A percentile compares a stretch with the other conserved stretches of the same genome.
phyloP scores from a whole-genome alignment of 305 asterid species.

The Fraxinus dipetala region DNA sequence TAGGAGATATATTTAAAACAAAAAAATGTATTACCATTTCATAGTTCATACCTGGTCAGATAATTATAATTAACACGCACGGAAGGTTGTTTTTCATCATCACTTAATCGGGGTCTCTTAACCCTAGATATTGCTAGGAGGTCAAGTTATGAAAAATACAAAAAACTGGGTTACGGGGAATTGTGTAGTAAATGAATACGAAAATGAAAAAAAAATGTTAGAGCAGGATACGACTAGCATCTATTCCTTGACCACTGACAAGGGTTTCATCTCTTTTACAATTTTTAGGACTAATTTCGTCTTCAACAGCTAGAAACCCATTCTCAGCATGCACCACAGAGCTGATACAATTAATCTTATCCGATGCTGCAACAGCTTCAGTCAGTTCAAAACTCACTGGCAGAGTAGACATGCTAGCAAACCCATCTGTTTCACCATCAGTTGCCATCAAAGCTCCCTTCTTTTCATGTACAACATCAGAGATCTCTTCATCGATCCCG shows the following conservation, averaged over 20 bases:
- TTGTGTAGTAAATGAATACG: slow-evolving; percentile 5
- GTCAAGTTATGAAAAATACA: slow-evolving; percentile 41
- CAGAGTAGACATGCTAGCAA: slow-evolving; percentile 22
- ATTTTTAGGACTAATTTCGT: slow-evolving; percentile 32
- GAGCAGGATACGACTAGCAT: slow-evolving; percentile 54
- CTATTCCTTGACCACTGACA: slow-evolving; percentile 37
- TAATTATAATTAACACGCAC: slow-evolving; percentile 67
- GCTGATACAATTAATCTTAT: slow-evolving; percentile 22
- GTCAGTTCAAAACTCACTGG: slow-evolving; percentile 31
- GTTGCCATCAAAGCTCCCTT: slow-evolving; percentile 13
- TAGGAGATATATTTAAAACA: slow-evolving; percentile 4
- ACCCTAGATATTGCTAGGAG: slow-evolving; percentile 61
- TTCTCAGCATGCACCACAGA: slow-evolving; percentile 32
- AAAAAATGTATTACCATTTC: neutral
- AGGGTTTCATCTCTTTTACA: slow-evolving; percentile 34
- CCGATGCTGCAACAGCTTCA: slow-evolving; percentile 41
- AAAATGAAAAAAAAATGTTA: neutral
- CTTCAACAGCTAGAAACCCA: slow-evolving; percentile 39
- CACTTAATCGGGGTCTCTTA: slow-evolving; percentile 71
- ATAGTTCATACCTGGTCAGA: slow-evolving; percentile 58
- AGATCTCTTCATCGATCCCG: slow-evolving; percentile 34
- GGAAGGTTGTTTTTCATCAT: slow-evolving; percentile 66
- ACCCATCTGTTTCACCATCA: slow-evolving; percentile 38
- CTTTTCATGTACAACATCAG: slow-evolving; percentile 23
- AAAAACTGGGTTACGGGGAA: slow-evolving; percentile 25